A percentile compares a stretch with the other conserved stretches of the same genome.
Conservation (phyloP, 352 stramenopile genomes). For the Saprolegnia parasitica region DNA sequence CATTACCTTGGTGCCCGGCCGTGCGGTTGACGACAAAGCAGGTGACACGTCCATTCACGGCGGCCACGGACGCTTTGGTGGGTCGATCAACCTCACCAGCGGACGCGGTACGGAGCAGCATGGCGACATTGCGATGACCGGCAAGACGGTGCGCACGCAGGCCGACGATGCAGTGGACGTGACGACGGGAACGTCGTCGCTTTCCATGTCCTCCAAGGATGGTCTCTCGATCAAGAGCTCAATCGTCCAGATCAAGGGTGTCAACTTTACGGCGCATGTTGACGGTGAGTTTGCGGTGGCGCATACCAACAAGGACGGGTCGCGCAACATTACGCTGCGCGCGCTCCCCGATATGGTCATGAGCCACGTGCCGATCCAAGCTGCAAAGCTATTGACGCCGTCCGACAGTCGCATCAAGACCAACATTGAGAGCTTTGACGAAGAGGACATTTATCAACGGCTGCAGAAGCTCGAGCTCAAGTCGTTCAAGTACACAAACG, state of each 20-base stretch:
- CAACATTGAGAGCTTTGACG: slow-evolving; percentile 53
- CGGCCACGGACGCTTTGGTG: not conserved
- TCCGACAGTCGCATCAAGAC: slow-evolving; percentile 77
- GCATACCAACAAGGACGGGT: slow-evolving; percentile 29
- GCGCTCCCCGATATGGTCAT: slow-evolving; percentile 43
- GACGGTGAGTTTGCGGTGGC: slow-evolving; percentile 1
- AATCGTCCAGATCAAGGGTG: not conserved
- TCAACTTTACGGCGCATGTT: slow-evolving; percentile 15
- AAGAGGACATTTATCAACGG: slow-evolving; percentile 53
- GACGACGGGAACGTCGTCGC: not conserved
- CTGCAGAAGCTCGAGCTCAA: slow-evolving; percentile 52
- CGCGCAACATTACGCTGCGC: slow-evolving; percentile 38
- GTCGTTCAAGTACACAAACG: slow-evolving; percentile 66
- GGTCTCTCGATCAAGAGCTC: not conserved
- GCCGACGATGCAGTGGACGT: not conserved
- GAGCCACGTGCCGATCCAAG: slow-evolving; percentile 31
- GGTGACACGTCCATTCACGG: not conserved
- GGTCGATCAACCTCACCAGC: not conserved
- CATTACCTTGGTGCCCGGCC: not conserved
- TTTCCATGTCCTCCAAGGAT: slow-evolving; percentile 11
- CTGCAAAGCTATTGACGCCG: slow-evolving; percentile 29
- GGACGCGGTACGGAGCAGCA: not conserved
- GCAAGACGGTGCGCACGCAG: no score
- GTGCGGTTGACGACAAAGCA: not conserved
- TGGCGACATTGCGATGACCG: not conserved